phyloP scores from a whole-genome alignment of 768 basidiomycete species.

The Collybiopsis confluens region DNA sequence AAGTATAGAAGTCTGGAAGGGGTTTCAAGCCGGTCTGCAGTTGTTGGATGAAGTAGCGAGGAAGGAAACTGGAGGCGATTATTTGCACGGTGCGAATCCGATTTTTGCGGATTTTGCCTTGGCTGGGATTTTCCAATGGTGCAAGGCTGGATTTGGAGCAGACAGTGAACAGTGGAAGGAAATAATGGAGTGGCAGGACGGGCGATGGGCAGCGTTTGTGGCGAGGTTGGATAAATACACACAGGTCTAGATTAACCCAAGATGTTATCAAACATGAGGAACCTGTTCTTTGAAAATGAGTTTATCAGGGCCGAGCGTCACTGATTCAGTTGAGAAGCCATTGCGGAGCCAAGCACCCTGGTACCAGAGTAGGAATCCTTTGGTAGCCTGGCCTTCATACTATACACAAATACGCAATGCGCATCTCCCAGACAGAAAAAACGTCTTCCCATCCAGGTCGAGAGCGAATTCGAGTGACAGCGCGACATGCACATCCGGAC shows the following conservation, averaged over 20 bases:
- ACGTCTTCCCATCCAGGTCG: background rate
- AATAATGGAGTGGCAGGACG: conserved; percentile 23
- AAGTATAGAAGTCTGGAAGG: conserved; percentile 24
- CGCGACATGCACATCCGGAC: background rate
- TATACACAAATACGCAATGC: background rate
- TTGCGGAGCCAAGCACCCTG: conserved; percentile 22
- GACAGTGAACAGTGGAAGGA: conserved; percentile 27
- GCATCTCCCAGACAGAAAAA: background rate
- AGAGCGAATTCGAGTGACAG: conserved; percentile 7
- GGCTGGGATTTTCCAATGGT: conserved; percentile 21
- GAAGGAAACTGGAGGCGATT: conserved; percentile 16
- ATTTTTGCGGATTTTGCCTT: conserved; percentile 28
- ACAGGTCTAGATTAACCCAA: background rate
- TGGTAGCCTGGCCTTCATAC: conserved; percentile 10
- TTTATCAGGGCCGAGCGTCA: background rate
- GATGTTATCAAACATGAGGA: background rate
- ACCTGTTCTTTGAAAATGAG: no score
- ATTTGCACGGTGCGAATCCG: conserved; percentile 20
- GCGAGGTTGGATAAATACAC: conserved; percentile 19
- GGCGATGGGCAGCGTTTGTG: conserved; percentile 22
- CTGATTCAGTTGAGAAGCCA: conserved; percentile 14
- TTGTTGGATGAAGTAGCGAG: conserved; percentile 17
- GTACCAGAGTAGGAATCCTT: conserved; percentile 22
- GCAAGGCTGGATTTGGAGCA: conserved; percentile 16
- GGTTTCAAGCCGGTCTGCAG: conserved; percentile 19